Evolutionary conservation across 805 yeast genomes (phyloP), one percentile per base, ranked within the genome.

Genomic region (Pichia cephalocereana): DNA sequence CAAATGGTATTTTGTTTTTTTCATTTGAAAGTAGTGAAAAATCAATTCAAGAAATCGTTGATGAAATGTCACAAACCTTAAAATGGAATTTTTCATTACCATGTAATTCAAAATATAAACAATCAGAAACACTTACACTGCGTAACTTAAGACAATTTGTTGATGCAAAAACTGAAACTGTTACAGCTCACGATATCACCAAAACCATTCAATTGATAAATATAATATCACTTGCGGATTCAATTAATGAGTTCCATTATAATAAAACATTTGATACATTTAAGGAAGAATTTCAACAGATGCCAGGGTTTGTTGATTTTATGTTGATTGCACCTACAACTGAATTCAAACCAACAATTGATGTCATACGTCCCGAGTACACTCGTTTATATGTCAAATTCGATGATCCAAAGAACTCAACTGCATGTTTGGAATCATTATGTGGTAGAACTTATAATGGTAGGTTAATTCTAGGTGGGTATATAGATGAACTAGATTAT

Each of bases 381-480:
- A 32, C 37, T 7, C 37, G 37, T 32, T 72, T 88, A 0, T 88
- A 72, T 61, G 77, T 86, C 23, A 79, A 82, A 61, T 89, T 84
- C 63, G 71, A 70, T 1, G 67, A 69, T 12, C 64, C 70, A 2
- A 75, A 74, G 2, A 64, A 66, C 2, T 82, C 95, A 1, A 60
- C 67, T 7, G 61, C 64, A 9, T 95, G 93, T 0, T 61, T 76
- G 32, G 50, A 64, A 10, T 74, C 70, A 10, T 55, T 87, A 17
- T 79, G 83, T 9, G 96, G 96, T 1, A 66, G 82, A 45, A 64
- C 65, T 46, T 89, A 81, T 59, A 77, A 80, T 53, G 89, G 80
- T 41, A 69, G 96, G 44, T 73, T 83, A 0, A 78, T 89, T 0
- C 53, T 90, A 17, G 79, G 86, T 49, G 73, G 84, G 1, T 86